These are phyloP conservation scores for Colletotrichum tropicale DNA, from an alignment of 2,329 filamentous ascomycete species.

Conservation along the genomic window DNA sequence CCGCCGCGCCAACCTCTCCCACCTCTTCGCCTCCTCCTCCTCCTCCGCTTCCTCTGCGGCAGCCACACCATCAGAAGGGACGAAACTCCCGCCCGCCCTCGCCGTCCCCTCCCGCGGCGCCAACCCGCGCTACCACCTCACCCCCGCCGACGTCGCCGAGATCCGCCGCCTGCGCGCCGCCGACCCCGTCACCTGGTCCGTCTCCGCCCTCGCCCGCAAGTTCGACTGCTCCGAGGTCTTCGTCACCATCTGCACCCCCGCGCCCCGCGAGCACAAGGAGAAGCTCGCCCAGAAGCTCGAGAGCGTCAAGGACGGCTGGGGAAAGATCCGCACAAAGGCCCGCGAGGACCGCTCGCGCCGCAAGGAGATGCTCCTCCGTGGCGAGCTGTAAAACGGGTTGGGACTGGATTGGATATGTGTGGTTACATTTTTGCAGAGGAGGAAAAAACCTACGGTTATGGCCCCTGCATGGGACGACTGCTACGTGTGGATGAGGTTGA, in stretches of 20 bases:
- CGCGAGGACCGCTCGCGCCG: conserved; percentile 60
- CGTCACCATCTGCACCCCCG: conserved; percentile 59
- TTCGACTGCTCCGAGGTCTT: conserved; percentile 52
- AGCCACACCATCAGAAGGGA: background rate
- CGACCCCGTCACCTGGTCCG: conserved; percentile 62
- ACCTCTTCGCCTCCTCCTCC: conserved; percentile 43
- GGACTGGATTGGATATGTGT: background rate
- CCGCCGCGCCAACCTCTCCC: conserved; percentile 51
- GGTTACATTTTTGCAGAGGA: background rate
- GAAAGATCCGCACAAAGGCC: conserved; percentile 57
- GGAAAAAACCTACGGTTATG: background rate
- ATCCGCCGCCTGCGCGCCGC: conserved; percentile 59
- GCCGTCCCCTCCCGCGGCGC: conserved; percentile 27
- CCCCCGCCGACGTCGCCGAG: conserved; percentile 60
- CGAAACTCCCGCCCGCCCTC: conserved; percentile 34
- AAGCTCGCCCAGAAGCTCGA: conserved; percentile 50
- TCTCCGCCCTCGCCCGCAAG: conserved; percentile 53
- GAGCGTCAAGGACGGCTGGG: conserved; percentile 60
- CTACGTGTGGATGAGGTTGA: background rate
- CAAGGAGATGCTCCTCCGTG: conserved; percentile 54
- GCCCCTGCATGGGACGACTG: background rate
- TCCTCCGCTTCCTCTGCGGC: conserved; percentile 34
- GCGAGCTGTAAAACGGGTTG: conserved; percentile 47
- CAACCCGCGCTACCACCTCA: conserved; percentile 55
- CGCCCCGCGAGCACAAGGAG: conserved; percentile 51